Evolutionary conservation across 2,329 filamentous ascomycete genomes (phyloP), one percentile per base, ranked within the genome.

Genomic region (Fusarium buxicola): DNA sequence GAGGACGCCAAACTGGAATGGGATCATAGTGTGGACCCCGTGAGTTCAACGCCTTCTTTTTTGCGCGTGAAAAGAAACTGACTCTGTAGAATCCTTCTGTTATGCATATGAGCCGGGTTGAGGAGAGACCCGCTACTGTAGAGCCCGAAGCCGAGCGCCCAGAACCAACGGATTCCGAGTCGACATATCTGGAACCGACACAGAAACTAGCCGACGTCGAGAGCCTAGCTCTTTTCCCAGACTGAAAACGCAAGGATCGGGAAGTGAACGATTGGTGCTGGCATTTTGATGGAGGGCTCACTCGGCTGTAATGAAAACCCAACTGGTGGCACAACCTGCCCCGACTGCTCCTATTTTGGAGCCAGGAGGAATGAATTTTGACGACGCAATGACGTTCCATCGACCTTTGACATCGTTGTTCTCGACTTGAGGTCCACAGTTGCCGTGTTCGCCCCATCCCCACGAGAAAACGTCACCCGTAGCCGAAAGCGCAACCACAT

Each of bases 371-470:
- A 88, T 77, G 70, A 82, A 82, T 63, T 81, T 82, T 48, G 81
- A 79, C 40, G 87, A 84, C 18, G 84, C 83, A 71, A 96, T 85
- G 56, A 86, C 78, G 72, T 89, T 93, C 81, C 85, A 92, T 58
- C 81, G 82, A 9, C 85, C 89, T 63, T 89, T 89, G 40, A 93
- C 87, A 75, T 91, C 86, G 45, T 86, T 87, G 60, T 84, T 79
- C 15, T 83, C 79, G 60, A 87, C 86, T 11, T 84, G 80, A 31
- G 87, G 85, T 4, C 95, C 95, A 74, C 95, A 99, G 74, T 99
- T 99, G 2, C 95, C 95, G 77, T 99, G 95, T 77, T 98, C 94
- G 2, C 93, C 94, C 95, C 95, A 99, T 16, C 95, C 95, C 92
- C 94, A 98, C 2, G 92, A 86, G 44, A 96, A 77, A 2, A 97